Base-by-base conservation (phyloP, 495 filamentous ascomycete species). In the Neurospora sp. region DNA sequence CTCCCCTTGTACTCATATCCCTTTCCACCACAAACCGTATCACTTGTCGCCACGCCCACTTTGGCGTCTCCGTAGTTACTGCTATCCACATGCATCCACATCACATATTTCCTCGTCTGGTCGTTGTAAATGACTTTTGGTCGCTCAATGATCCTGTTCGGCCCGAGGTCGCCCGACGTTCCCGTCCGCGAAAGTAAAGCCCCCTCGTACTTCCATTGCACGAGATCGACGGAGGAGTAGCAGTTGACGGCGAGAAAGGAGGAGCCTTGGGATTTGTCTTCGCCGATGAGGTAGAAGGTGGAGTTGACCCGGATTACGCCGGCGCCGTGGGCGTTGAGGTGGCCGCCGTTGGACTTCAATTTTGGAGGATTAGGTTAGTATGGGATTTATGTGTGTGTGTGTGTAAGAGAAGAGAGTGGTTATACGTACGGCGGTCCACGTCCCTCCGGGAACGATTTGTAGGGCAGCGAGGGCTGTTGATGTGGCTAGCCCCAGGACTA, bases 31-130 rank as follows among this genome's bases (percentile, higher is more conserved):
- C 90, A 92, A 9, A 91, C 86, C 9, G 76, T 79, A 74, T 83
- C 81, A 1, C 85, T 84, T 0, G 86, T 89, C 0, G 89, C 90
- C 41, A 92, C 89, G 4, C 87, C 90, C 0, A 88, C 87, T 72
- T 87, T 89, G 0, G 90, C 90, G 40, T 91, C 89, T 1, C 84
- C 86, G 72, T 92, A 92, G 74, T 79, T 86, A 42, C 82, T 83
- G 45, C 80, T 84, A 74, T 92, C 90, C 74, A 91, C 89, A 75
- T 92, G 90, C 86, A 92, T 86, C 84, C 88, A 92, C 35, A 87
- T 75, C 40, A 89, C 85, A 73, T 87, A 90, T 70, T 88, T 83
- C 8, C 72, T 69, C 0, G 87, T 89, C 37, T 78, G 78, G 40
- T 84, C 83, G 59, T 90, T 90, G 74, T 86, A 88, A 0, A 89